A percentile compares a stretch with the other conserved stretches of the same genome.
Conservation (phyloP, 495 filamentous ascomycete species). For the Platismatia glauca region DNA sequence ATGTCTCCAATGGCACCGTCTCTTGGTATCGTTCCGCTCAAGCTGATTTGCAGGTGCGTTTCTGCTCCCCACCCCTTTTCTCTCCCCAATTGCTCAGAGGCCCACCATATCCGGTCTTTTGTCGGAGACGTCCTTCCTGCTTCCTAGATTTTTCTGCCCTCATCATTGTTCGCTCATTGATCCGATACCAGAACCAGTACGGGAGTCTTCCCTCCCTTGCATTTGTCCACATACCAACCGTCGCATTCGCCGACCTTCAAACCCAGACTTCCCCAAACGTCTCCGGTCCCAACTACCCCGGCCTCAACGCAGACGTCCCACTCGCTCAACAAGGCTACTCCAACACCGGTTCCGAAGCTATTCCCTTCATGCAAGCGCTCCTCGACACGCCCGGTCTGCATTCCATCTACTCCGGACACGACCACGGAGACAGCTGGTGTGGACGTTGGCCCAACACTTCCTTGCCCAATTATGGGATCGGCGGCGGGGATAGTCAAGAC, state of each 20-base stretch:
- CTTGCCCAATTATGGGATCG: conserved; percentile 14
- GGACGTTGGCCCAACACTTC: conserved; percentile 27
- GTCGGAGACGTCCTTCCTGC: not conserved
- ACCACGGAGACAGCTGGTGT: conserved; percentile 63
- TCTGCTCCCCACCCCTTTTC: too few species aligned
- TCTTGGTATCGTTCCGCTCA: conserved; percentile 52
- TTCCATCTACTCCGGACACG: conserved; percentile 59
- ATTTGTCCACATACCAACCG: conserved; percentile 65
- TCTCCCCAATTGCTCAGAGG: not conserved
- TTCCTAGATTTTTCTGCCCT: not conserved
- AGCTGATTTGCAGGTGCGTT: conserved; percentile 29
- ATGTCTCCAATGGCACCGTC: conserved; percentile 37
- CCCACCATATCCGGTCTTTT: not conserved
- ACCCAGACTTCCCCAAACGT: conserved; percentile 41
- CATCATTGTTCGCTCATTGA: not conserved
- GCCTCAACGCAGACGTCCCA: conserved; percentile 55
- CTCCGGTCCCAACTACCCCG: conserved; percentile 41
- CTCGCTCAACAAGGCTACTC: conserved; percentile 45
- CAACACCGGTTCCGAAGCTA: conserved; percentile 44
- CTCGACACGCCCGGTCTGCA: conserved; percentile 47
- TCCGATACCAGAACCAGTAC: conserved; percentile 25
- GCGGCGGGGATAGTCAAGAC: conserved; percentile 6
- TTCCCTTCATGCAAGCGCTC: conserved; percentile 56
- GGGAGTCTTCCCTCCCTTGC: conserved; percentile 52
- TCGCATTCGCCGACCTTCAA: conserved; percentile 39